phyloP scores from a whole-genome alignment of 306 rosid genomes.

The Quercus cerris region DNA sequence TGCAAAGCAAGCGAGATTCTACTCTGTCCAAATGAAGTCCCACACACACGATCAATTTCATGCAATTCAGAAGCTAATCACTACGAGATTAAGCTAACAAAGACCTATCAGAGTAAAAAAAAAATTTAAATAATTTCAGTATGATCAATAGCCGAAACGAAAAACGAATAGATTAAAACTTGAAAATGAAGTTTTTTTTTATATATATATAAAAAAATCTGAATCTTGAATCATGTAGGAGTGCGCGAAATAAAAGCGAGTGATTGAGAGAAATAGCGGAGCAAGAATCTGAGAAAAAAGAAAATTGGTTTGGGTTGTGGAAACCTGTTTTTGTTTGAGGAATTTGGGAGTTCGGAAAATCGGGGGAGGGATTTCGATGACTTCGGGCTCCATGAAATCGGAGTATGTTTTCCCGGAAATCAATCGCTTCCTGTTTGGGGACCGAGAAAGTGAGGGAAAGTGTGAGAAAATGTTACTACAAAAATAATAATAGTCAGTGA shows the following conservation, averaged over 20 bases:
- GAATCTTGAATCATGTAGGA: not conserved
- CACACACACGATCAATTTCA: not conserved
- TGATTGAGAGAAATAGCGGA: not conserved
- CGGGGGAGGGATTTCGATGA: conserved; percentile 36
- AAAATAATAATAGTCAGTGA: not conserved
- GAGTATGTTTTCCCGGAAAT: conserved; percentile 19
- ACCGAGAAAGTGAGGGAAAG: conserved; percentile 27
- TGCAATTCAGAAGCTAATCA: not conserved
- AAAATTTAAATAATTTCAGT: too few relatives aligned
- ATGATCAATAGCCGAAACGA: too few relatives aligned
- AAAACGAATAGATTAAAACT: too few relatives aligned
- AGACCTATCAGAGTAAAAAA: not conserved
- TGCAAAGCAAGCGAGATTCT: not conserved
- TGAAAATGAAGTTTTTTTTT: not conserved
- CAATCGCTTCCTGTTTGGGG: conserved; percentile 31
- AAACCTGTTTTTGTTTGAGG: conserved; percentile 50
- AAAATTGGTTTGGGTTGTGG: not conserved
- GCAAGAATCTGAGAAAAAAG: not conserved
- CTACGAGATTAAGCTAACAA: not conserved
- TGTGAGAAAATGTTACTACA: conserved; percentile 3
- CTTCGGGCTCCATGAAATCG: conserved; percentile 56
- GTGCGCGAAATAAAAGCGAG: not conserved
- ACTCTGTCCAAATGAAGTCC: conserved; percentile 11
- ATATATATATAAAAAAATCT: not conserved
- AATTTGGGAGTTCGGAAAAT: conserved; percentile 22